These are phyloP conservation scores for Hypoxylon lienhwacheense DNA, from an alignment of 495 filamentous ascomycete species.

Conservation along the genomic window DNA sequence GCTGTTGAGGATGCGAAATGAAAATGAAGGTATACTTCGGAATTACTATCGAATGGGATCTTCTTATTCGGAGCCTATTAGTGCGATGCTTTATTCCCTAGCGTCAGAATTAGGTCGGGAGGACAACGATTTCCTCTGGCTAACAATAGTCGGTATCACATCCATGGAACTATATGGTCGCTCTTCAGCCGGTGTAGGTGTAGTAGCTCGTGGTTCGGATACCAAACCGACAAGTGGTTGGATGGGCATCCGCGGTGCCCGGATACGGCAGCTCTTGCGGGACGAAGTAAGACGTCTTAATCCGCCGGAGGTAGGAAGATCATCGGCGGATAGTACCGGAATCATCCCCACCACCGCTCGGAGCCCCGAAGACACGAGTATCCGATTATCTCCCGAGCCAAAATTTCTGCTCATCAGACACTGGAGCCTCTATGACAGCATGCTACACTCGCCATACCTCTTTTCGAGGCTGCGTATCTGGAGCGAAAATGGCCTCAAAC, in stretches of 20 bases:
- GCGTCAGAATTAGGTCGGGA: constrained; percentile 94
- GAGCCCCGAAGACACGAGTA: constrained; percentile 87
- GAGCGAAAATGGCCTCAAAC: constrained; percentile 84
- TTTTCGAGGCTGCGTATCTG: constrained; percentile 90
- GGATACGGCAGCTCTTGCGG: constrained; percentile 78
- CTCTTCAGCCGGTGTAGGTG: constrained; percentile 75
- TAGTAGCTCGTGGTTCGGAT: constrained; percentile 60
- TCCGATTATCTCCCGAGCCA: constrained; percentile 90
- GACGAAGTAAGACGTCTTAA: constrained; percentile 96
- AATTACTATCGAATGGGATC: constrained; percentile 83
- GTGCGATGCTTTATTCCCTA: constrained; percentile 88
- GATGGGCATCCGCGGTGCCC: constrained; percentile 79
- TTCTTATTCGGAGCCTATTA: constrained; percentile 93
- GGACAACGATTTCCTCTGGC: constrained; percentile 95
- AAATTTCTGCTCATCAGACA: constrained; percentile 91
- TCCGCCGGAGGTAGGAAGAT: constrained; percentile 64
- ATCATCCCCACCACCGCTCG: constrained; percentile 86
- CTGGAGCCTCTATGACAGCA: constrained; percentile 97
- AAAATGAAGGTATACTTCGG: constrained; percentile 71
- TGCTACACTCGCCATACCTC: constrained; percentile 97
- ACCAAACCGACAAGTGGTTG: constrained; percentile 65
- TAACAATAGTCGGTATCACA: constrained; percentile 87
- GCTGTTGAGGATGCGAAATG: constrained; percentile 71
- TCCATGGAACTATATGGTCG: constrained; percentile 90
- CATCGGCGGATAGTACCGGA: constrained; percentile 61